Base-by-base conservation (phyloP, 2,329 filamentous ascomycete species). In the Verticillium isaacii region DNA sequence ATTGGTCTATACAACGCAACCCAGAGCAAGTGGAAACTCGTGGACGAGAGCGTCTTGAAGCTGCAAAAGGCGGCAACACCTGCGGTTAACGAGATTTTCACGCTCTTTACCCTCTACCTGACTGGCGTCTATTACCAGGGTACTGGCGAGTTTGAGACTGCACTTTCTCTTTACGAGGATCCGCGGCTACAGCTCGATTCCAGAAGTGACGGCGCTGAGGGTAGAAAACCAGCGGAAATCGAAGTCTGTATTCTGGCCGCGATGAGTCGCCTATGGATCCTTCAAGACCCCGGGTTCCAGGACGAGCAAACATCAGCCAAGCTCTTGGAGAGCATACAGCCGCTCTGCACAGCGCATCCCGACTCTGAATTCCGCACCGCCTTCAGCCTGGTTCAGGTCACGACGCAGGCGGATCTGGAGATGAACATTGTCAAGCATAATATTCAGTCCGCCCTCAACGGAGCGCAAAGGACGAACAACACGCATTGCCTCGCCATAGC, bases 401-500 rank as follows among this genome's bases (percentile, higher is more conserved):
- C 89, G 2, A 82, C 90, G 6, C 77, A 82, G 57, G 86, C 85
- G 1, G 80, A 83, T 70, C 89, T 79, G 72, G 85, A 89, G 32
- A 89, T 95, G 64, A 87, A 91, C 63, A 85, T 89, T 64, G 88
- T 90, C 61, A 97, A 97, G 75, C 85, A 89, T 50, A 87, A 89
- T 69, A 88, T 97, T 60, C 87, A 91, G 64, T 81, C 83, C 45
- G 90, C 92, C 2, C 82, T 97, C 52, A 82, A 84, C 45, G 85
- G 87, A 2, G 89, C 91, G 14, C 89, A 89, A 66, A 79, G 80
- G 8, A 87, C 89, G 9, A 81, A 82, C 60, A 97, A 97, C 72
- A 86, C 86, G 34, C 90, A 96, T 66, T 89, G 93, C 60, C 83
- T 93, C n/a, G 89, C 89, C 57, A 90, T 97, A 66, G 88, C 90